Evolutionary conservation across 2,329 filamentous ascomycete species (phyloP).

Genomic region (Thielaviopsis ethacetica): DNA sequence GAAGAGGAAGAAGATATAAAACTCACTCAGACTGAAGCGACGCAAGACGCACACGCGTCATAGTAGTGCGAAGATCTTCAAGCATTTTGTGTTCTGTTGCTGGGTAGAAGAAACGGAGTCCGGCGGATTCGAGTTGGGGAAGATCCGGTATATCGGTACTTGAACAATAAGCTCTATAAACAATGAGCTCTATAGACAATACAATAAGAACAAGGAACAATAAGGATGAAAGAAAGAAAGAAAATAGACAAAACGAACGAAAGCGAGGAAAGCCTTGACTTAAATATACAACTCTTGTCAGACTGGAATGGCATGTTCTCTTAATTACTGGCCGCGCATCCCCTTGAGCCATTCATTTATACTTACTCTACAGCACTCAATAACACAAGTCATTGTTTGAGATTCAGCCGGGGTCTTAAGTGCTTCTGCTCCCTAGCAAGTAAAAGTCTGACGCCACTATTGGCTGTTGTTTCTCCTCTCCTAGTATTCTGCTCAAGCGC

Average conservation of each 20-base stretch:
- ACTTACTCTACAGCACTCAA: too few relatives aligned
- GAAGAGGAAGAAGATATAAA: not conserved
- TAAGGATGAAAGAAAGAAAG: too few relatives aligned
- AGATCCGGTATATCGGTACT: not conserved
- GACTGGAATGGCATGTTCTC: too few relatives aligned
- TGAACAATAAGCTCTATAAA: too few relatives aligned
- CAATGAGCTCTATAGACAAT: too few relatives aligned
- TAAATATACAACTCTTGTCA: too few relatives aligned
- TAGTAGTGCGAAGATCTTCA: constrained; percentile 25
- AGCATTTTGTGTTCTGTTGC: not conserved
- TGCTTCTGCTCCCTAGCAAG: not conserved
- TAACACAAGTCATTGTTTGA: not conserved
- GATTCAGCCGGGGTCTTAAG: not conserved
- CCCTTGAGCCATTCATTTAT: too few relatives aligned
- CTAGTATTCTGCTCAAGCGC: not conserved
- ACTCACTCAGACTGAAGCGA: constrained; percentile 31
- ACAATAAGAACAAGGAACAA: too few relatives aligned
- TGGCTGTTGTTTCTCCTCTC: not conserved
- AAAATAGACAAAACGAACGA: too few relatives aligned
- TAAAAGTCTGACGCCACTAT: not conserved
- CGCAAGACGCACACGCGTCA: constrained; percentile 31
- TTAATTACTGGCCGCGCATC: too few relatives aligned
- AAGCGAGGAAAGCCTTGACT: too few relatives aligned
- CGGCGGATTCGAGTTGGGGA: not conserved
- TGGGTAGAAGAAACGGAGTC: not conserved